These are phyloP conservation scores for Mycosphaerella sp. DNA, from an alignment of 2,329 filamentous ascomycete species.

Conservation along the genomic window DNA sequence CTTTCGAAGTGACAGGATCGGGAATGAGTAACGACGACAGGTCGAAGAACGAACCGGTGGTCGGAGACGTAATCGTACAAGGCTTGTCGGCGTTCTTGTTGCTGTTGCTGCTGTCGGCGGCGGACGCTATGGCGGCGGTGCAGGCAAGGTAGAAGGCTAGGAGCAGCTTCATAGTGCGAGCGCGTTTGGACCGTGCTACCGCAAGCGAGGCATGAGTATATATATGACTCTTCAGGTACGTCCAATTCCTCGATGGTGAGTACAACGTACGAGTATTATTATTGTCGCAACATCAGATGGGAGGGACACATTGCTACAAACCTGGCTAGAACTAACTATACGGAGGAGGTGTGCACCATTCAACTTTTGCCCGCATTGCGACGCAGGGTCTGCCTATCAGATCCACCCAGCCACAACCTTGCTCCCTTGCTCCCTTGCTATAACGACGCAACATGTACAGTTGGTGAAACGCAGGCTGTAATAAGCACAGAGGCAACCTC, in stretches of 20 bases:
- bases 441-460: not conserved
- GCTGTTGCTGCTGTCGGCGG: constrained; percentile 23
- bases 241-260: too few species aligned
- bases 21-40: constrained; percentile 51
- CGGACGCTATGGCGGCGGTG: constrained; percentile 31
- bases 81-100: constrained; percentile 27
- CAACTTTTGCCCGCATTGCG: not conserved
- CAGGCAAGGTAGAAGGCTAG: constrained; percentile 22
- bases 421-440: too few species aligned
- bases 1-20: constrained; percentile 41
- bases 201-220: not conserved
- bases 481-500: not conserved
- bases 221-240: too few species aligned
- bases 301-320: too few species aligned
- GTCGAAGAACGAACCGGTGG: constrained; percentile 58
- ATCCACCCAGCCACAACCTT: not conserved
- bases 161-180: constrained; percentile 27
- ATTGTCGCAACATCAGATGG: too few species aligned
- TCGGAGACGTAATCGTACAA: constrained; percentile 57
- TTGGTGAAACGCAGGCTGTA: not conserved
- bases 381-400: not conserved
- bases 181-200: not conserved
- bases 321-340: too few species aligned
- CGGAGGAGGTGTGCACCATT: too few species aligned
- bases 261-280: too few species aligned